Percentiles rank a stretch among this genome's conserved stretches.
Conservation (phyloP, 345 rosid species). For the Mercurialis annua region DNA sequence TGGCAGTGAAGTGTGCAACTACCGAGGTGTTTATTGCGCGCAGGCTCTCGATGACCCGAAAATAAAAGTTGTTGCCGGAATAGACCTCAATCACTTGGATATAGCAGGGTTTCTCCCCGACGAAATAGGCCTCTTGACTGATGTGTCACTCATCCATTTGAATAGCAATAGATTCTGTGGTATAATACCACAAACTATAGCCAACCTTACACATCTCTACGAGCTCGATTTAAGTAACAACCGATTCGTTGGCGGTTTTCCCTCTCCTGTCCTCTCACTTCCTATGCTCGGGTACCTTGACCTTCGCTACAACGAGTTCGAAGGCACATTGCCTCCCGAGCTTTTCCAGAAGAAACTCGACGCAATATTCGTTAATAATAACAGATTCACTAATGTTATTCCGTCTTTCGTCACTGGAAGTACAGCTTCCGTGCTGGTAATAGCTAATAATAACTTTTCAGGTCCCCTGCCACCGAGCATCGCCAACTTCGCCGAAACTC, state of each 20-base stretch:
- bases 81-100: slow-evolving; percentile 68
- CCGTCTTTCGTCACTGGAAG: slow-evolving; percentile 36
- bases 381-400: slow-evolving; percentile 50
- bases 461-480: slow-evolving; percentile 84
- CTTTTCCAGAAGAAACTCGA: slow-evolving; percentile 63
- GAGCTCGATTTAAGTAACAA: slow-evolving; percentile 92
- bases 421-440: slow-evolving; percentile 64
- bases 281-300: slow-evolving; percentile 60
- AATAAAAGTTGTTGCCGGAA: slow-evolving; percentile 58
- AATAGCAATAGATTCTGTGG: slow-evolving; percentile 92
- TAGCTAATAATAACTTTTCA: slow-evolving; percentile 74
- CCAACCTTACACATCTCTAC: slow-evolving; percentile 59
- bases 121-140: slow-evolving; percentile 67
- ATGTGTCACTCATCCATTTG: slow-evolving; percentile 70
- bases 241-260: slow-evolving; percentile 84
- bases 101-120: slow-evolving; percentile 83
- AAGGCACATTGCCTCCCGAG: slow-evolving; percentile 69
- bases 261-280: slow-evolving; percentile 58
- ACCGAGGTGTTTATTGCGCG: slow-evolving; percentile 62
- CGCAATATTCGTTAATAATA: slow-evolving; percentile 81
- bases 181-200: slow-evolving; percentile 51
- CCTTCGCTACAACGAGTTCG: slow-evolving; percentile 82
- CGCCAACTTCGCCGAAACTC: slow-evolving; percentile 51
- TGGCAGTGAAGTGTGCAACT: slow-evolving; percentile 70
- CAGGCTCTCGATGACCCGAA: slow-evolving; percentile 43